These are phyloP conservation scores for Coniosporium apollinis DNA, from an alignment of 495 filamentous ascomycete genomes.

Conservation along the genomic window DNA sequence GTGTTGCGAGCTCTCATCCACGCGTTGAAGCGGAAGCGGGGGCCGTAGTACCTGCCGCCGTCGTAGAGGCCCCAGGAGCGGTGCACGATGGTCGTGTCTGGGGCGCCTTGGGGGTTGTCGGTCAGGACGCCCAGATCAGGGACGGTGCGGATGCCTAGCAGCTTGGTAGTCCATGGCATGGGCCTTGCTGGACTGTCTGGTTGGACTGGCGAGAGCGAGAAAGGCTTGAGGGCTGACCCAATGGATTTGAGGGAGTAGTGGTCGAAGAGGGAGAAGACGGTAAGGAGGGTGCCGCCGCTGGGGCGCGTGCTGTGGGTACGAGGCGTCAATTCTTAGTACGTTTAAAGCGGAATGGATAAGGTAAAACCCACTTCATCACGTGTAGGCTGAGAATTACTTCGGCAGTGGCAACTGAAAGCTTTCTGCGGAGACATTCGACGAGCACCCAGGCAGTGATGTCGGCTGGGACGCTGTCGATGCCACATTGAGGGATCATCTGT, in stretches of 20 bases:
- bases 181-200: constrained; percentile 21
- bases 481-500: constrained; percentile 69
- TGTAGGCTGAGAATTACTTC: constrained; percentile 47
- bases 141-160: constrained; percentile 39
- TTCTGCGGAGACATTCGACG: constrained; percentile 43
- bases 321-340: no score
- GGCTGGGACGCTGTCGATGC: constrained; percentile 69
- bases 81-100: constrained; percentile 53
- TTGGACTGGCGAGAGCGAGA: constrained; percentile 45
- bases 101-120: constrained; percentile 36
- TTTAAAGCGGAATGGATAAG: no score
- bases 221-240: constrained; percentile 38
- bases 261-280: constrained; percentile 46
- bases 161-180: constrained; percentile 18
- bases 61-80: constrained; percentile 62
- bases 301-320: no score
- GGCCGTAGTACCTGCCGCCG: constrained; percentile 46
- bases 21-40: constrained; percentile 54
- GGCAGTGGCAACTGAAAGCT: constrained; percentile 34
- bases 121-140: constrained; percentile 53
- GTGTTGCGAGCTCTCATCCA: constrained; percentile 45
- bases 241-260: constrained; percentile 41
- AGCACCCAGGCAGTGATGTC: constrained; percentile 65
- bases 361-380: constrained; percentile 30
- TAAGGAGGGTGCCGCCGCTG: constrained; percentile 60